Base-by-base conservation (phyloP, 1,139 yeast species). In the Geotrichum carabidarum region DNA sequence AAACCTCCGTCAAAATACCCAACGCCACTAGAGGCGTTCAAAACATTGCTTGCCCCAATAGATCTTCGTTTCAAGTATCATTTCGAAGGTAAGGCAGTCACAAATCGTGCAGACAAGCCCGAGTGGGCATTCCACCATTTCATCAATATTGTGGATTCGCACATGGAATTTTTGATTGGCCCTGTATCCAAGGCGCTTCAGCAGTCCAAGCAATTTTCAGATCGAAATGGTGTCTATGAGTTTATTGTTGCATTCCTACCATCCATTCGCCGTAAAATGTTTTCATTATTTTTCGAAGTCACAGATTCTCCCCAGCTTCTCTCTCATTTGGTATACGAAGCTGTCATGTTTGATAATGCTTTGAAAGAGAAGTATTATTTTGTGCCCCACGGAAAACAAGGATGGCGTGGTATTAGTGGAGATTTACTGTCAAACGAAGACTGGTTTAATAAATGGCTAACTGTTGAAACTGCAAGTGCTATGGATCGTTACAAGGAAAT, bases 71-170 rank as follows among this genome's bases (percentile, higher is more conserved):
- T 90, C 65, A 75, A 79, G 45, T 91, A 78, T 69, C 96, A 91
- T 69, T 91, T 91, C 68, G 82, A 81, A 56, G 65, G 72, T 0
- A 74, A 75, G 22, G 75, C 74, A 48, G 84, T 82, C 17, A 86
- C 95, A 0, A 86, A 85, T 62, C 77, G 83, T 56, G 68, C 83
- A 38, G 85, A 86, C 55, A 84, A 83, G 63, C 95, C 95, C 0
- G 95, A 88, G 66, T 84, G 91, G 84, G 81, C 84, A n/a, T 76
- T 84, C 57, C 74, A 73, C 34, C 87, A 79, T 62, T 67, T 81
- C 18, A 75, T 78, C 56, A 76, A 77, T 15, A 79, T 81, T 55
- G 61, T 86, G 18, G 72, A 73, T 14, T 75, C 78, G 49, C 74
- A 80, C 61, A 56, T 72, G 41, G 62, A 70, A 27, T 63, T 73